Evolutionary conservation across 768 basidiomycete species (phyloP).

Genomic region (Hysterangium stoloniferum): DNA sequence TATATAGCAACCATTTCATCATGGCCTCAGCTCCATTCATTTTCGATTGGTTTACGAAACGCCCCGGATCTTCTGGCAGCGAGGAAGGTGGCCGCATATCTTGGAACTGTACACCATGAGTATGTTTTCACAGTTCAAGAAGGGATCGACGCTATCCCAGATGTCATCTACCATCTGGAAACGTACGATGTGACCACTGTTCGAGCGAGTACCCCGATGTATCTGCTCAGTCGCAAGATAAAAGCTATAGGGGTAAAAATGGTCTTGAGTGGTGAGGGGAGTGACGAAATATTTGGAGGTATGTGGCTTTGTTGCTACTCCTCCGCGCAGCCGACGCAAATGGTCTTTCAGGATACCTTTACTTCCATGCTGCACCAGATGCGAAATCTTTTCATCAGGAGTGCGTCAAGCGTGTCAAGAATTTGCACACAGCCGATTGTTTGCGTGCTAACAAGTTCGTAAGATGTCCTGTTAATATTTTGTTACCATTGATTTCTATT

Average conservation of each 20-base stretch:
- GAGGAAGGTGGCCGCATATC: slow-evolving; percentile 82
- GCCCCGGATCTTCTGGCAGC: slow-evolving; percentile 95
- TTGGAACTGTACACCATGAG: slow-evolving; percentile 95
- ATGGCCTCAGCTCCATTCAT: slow-evolving; percentile 97
- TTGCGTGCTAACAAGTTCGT: slow-evolving; percentile 93
- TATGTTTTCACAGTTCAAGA: slow-evolving; percentile 98
- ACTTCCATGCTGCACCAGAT: slow-evolving; percentile 98
- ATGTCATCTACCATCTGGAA: slow-evolving; percentile 97
- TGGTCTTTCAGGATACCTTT: slow-evolving; percentile 74
- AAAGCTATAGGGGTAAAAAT: slow-evolving; percentile 99
- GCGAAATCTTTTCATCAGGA: slow-evolving; percentile 88
- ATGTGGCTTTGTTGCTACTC: slow-evolving; percentile 13
- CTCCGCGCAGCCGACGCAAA: background rate
- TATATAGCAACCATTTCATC: slow-evolving; percentile 67
- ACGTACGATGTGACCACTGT: slow-evolving; percentile 99
- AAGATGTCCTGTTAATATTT: background rate
- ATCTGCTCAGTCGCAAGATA: slow-evolving; percentile 94
- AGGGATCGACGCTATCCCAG: slow-evolving; percentile 92
- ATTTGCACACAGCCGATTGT: slow-evolving; percentile 95
- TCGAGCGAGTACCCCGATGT: slow-evolving; percentile 97
- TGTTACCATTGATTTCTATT: slow-evolving; percentile 5
- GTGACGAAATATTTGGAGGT: slow-evolving; percentile 97
- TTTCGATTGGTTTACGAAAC: slow-evolving; percentile 90
- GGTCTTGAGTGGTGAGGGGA: slow-evolving; percentile 96
- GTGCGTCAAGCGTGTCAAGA: slow-evolving; percentile 89